Base-by-base conservation (phyloP, 352 stramenopile genomes). In the Pythium vanterpoolii region DNA sequence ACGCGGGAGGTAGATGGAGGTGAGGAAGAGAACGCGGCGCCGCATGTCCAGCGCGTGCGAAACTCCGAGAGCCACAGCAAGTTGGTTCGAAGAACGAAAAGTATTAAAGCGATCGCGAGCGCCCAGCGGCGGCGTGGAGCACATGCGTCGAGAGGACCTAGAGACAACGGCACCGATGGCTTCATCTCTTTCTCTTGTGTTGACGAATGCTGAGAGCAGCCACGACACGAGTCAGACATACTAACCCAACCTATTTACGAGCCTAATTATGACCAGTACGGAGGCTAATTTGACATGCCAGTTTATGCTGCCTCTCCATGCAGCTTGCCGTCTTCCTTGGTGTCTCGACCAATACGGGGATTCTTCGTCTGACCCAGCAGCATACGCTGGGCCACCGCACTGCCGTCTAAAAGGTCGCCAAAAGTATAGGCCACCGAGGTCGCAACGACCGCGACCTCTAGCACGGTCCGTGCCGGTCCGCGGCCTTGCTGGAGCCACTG, bases 341-440 rank as follows among this genome's bases (percentile, higher is more conserved):
- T 7, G 36, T 27, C 31, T 39, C 45, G 48, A 38, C 33, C 33
- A 1, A 18, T 38, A 6, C 33, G 33, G 10, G 31, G 31, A 38
- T 8, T 18, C 16, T 14, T 38, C 31, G 31, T 14, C 31, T 9
- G 11, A 13, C 50, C 50, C 33, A 57, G 38, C 30, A 68, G 38
- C 52, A 62, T 44, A 5, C 60, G 44, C 21, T 45, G 44, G 1
- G 61, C 13, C 4, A 60, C 26, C n/a, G 45, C 45, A 11, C 45
- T 68, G 45, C 45, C 33, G 3, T 68, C 43, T 9, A 60, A 38
- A 13, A 62, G 38, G 24, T 24, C 44, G 16, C 58, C 46, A 14
- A 88, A 69, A n/a, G 74, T 76, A 42, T 75, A 71, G 30, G 64
- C 60, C 7, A 83, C 69, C 1, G 76, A 58, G 9, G 60, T 61